Conservation (phyloP, 352 stramenopile genomes). For the Elongisporangium prolatum region DNA sequence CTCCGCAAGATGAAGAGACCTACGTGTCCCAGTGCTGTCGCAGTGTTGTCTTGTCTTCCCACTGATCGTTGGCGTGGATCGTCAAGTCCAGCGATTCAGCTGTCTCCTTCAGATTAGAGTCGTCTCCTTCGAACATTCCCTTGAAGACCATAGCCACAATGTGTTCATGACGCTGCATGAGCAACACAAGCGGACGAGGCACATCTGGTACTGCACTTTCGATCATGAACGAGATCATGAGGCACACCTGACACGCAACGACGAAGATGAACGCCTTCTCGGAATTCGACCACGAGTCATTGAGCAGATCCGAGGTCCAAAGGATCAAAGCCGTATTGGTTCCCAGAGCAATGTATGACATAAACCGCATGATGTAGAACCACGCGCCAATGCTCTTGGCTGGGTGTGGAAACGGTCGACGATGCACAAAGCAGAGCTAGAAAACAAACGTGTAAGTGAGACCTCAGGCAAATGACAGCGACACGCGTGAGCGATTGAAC, state of each 20-base stretch:
- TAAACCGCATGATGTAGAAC: constrained; percentile 82
- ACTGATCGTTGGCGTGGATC: constrained; percentile 72
- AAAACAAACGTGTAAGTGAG: not conserved
- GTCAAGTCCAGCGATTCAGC: constrained; percentile 64
- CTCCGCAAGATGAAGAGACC: too few relatives aligned
- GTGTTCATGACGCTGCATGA: constrained; percentile 62
- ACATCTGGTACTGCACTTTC: constrained; percentile 55
- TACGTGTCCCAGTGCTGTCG: too few relatives aligned
- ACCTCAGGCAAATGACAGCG: not conserved
- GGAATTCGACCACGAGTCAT: constrained; percentile 24
- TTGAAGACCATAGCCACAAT: constrained; percentile 80
- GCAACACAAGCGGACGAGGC: constrained; percentile 43
- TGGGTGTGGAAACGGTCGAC: constrained; percentile 70
- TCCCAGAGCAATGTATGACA: constrained; percentile 74
- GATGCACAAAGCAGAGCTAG: constrained; percentile 65
- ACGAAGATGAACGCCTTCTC: constrained; percentile 67
- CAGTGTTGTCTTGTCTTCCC: constrained; percentile 28
- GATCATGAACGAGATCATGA: constrained; percentile 59
- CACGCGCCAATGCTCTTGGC: constrained; percentile 91
- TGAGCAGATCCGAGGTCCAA: constrained; percentile 76
- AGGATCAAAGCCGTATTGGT: constrained; percentile 78
- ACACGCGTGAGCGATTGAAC: not conserved
- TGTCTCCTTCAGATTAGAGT: constrained; percentile 67
- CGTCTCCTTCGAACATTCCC: constrained; percentile 56
- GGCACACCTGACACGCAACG: constrained; percentile 63